Conservation (phyloP, 2,329 filamentous ascomycete species). For the Xylariaceae sp. region DNA sequence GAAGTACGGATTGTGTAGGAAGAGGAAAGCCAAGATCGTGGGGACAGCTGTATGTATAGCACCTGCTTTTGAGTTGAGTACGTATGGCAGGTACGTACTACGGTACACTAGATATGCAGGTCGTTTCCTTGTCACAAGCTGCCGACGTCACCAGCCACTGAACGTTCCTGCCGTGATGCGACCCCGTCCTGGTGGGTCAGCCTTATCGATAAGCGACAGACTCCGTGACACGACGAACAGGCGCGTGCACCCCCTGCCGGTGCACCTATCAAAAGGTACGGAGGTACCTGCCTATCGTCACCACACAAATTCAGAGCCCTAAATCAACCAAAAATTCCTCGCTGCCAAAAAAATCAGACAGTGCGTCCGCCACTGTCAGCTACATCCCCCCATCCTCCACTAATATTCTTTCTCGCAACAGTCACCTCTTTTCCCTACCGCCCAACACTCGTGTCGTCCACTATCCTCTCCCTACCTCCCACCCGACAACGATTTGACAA, state of each 20-base stretch:
- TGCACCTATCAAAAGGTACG: not conserved
- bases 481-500: slow-evolving; percentile 34
- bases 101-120: not conserved
- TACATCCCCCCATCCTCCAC: slow-evolving; percentile 23
- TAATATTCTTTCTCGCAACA: slow-evolving; percentile 18
- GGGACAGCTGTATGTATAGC: not conserved
- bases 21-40: not conserved
- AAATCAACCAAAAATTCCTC: slow-evolving; percentile 27
- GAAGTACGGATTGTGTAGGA: not conserved
- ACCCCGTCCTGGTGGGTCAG: not conserved
- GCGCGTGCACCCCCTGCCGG: too few relatives aligned
- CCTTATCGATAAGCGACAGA: slow-evolving; percentile 18
- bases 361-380: slow-evolving; percentile 24
- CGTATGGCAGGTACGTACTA: not conserved
- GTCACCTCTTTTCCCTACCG: slow-evolving; percentile 8
- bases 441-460: slow-evolving; percentile 21
- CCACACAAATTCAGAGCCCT: slow-evolving; percentile 31
- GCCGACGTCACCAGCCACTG: slow-evolving; percentile 18
- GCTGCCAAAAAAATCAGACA: slow-evolving; percentile 27
- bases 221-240: not conserved
- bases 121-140: not conserved
- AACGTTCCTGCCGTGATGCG: not conserved
- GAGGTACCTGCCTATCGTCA: slow-evolving; percentile 1
- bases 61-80: not conserved
- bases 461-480: slow-evolving; percentile 15